Conservation (phyloP, 495 filamentous ascomycete species). For the Aspergillus egyptiacus region DNA sequence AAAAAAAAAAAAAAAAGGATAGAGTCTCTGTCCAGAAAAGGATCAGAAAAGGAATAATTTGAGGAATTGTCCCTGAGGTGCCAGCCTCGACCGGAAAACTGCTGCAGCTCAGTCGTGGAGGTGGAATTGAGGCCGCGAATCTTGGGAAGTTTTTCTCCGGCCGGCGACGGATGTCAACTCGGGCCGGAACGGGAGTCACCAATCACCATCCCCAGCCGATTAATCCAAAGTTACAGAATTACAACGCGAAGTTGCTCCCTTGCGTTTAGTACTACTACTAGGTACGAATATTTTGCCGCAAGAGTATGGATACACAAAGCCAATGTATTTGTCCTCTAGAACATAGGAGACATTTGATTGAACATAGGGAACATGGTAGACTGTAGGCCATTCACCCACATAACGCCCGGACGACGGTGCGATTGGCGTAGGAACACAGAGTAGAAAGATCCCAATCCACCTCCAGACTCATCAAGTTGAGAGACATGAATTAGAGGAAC, state of each 20-base stretch:
- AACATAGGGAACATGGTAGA: slow-evolving; percentile 28
- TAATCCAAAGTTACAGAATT: background rate
- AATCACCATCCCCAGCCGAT: background rate
- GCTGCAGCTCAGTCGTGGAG: background rate
- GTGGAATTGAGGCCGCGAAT: slow-evolving; percentile 1
- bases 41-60: background rate
- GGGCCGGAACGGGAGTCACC: slow-evolving; percentile 22
- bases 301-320: slow-evolving; percentile 9
- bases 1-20: slow-evolving; percentile 1
- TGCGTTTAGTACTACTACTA: slow-evolving; percentile 12
- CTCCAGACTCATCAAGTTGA: slow-evolving; percentile 3
- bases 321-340: slow-evolving; percentile 14
- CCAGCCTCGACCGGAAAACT: background rate
- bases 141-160: slow-evolving; percentile 11
- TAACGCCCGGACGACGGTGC: slow-evolving; percentile 21
- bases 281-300: slow-evolving; percentile 12
- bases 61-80: background rate
- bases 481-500: slow-evolving; percentile 7
- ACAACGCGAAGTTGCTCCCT: background rate
- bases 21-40: background rate
- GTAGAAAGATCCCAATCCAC: slow-evolving; percentile 12
- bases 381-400: slow-evolving; percentile 25
- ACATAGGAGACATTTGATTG: slow-evolving; percentile 22
- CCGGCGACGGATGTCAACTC: slow-evolving; percentile 14
- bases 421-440: slow-evolving; percentile 21